Evolutionary conservation across 768 basidiomycete species (phyloP).

Genomic region (Brasilioporus rufonigricans): DNA sequence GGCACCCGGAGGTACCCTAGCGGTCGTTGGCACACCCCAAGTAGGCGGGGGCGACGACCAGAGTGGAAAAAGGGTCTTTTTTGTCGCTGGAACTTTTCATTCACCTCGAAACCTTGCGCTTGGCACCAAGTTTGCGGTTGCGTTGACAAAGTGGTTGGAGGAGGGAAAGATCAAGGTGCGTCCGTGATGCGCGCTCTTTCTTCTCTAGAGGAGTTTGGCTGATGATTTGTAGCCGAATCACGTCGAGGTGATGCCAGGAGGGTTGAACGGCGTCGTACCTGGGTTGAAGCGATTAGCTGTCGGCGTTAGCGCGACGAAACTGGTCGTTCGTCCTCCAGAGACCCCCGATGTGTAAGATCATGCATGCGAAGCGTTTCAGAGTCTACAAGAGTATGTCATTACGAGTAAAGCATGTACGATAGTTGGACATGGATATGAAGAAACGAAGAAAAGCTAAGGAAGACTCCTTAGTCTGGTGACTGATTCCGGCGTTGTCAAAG

Average conservation of each 20-base stretch:
- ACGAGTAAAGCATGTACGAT: neutral
- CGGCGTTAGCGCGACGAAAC: constrained; percentile 38
- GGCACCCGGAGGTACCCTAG: constrained; percentile 29
- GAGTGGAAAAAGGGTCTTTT: neutral
- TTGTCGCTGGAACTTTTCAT: constrained; percentile 6
- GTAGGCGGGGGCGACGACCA: neutral
- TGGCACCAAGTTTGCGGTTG: constrained; percentile 7
- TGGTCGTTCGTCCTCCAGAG: constrained; percentile 28
- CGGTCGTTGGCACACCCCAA: neutral
- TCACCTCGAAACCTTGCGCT: neutral
- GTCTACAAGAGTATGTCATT: too few relatives aligned
- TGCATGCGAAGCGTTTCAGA: too few relatives aligned
- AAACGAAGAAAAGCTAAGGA: neutral
- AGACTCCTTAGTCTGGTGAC: too few relatives aligned
- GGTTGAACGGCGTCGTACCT: constrained; percentile 33
- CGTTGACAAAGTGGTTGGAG: constrained; percentile 11
- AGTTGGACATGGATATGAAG: neutral
- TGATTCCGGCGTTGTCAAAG: too few relatives aligned
- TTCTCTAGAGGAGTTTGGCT: too few relatives aligned
- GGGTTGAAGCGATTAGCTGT: constrained; percentile 32
- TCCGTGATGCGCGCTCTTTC: neutral
- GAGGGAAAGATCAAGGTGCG: constrained; percentile 20
- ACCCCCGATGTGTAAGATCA: neutral
- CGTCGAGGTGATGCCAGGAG: constrained; percentile 37
- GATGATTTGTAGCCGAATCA: constrained; percentile 37